phyloP scores from a whole-genome alignment of 2,329 filamentous ascomycete species.

The Fragosphaeria purpurea region DNA sequence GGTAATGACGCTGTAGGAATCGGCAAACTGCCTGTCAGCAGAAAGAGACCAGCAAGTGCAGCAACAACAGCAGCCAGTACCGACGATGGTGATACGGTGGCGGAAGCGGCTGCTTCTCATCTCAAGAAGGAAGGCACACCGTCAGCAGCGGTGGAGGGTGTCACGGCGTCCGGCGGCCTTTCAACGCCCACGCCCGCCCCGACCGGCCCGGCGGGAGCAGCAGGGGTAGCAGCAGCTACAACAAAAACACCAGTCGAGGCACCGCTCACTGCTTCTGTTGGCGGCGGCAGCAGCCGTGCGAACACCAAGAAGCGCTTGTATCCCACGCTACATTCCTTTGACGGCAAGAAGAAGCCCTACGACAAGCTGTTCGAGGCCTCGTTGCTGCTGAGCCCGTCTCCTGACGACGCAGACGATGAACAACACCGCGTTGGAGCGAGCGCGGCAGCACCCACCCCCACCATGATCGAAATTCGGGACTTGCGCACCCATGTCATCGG shows the following conservation, averaged over 20 bases:
- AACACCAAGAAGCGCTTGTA: slow-evolving; percentile 29
- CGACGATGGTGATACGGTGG: slow-evolving; percentile 26
- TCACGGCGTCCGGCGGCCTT: background rate
- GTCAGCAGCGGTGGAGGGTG: background rate
- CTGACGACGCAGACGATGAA: too few species aligned
- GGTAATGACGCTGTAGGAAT: slow-evolving; percentile 17
- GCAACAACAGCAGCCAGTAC: background rate
- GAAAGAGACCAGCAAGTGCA: too few species aligned
- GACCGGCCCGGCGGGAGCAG: slow-evolving; percentile 16
- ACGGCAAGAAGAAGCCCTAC: slow-evolving; percentile 34
- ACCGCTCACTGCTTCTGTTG: too few species aligned
- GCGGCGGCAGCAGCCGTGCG: slow-evolving; percentile 17
- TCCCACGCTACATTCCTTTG: slow-evolving; percentile 16
- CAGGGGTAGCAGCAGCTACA: slow-evolving; percentile 12
- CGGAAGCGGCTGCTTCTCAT: background rate
- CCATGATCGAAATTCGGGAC: slow-evolving; percentile 42
- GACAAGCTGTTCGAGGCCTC: slow-evolving; percentile 41
- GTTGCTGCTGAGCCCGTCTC: slow-evolving; percentile 33
- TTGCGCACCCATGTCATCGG: slow-evolving; percentile 35
- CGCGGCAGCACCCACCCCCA: slow-evolving; percentile 24
- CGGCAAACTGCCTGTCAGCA: background rate
- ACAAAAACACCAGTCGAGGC: too few species aligned
- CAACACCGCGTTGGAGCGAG: slow-evolving; percentile 17
- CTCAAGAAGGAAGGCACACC: slow-evolving; percentile 9
- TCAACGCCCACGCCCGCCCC: slow-evolving; percentile 1